Evolutionary conservation across 2,329 filamentous ascomycete species (phyloP), one percentile per base, ranked within the genome.

Genomic region (Orbilia quercus): DNA sequence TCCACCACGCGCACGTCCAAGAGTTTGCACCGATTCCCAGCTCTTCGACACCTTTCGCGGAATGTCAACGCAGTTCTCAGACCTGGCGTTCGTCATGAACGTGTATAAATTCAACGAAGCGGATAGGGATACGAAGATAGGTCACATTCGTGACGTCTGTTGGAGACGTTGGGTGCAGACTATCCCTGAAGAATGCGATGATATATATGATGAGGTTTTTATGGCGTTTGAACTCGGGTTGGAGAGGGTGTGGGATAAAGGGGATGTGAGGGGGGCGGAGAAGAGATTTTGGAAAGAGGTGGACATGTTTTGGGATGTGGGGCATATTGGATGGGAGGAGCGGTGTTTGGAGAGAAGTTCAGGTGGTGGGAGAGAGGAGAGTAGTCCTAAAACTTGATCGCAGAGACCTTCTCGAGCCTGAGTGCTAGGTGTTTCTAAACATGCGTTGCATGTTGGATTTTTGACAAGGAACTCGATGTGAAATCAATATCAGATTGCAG

Each of bases 241-340:
- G 16, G 31, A 36, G 16, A 36, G 11, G 12, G 59, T 55, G 1
- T 64, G 59, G 48, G 59, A 64, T 14, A 36, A 45, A 42, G 59
- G 40, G 14, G 48, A 64, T 23, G 59, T 64, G 1, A 25, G 16
- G 18, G 42, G n/a, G 11, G 48, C 18, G 2, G 23, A 23, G 18
- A 51, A 64, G 1, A 18, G 7, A 11, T 54, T 64, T 40, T 64
- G 59, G 59, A 38, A 64, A 5, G 2, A 18, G n/a, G 59, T 64
- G 9, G 40, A 14, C 4, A 11, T n/a, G 48, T 64, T 51, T 34
- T 51, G 22, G 42, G 42, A 22, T 16, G n/a, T 51, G 7, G 11
- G n/a, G n/a, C 36, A 40, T 40, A 14, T 40, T 16, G 11, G 23
- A 11, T n/a, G 47, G 12, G 47, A 51, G 20, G 47, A 51, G 11